Conservation (phyloP, 2,329 filamentous ascomycete species). For the Colletotrichum tanaceti region DNA sequence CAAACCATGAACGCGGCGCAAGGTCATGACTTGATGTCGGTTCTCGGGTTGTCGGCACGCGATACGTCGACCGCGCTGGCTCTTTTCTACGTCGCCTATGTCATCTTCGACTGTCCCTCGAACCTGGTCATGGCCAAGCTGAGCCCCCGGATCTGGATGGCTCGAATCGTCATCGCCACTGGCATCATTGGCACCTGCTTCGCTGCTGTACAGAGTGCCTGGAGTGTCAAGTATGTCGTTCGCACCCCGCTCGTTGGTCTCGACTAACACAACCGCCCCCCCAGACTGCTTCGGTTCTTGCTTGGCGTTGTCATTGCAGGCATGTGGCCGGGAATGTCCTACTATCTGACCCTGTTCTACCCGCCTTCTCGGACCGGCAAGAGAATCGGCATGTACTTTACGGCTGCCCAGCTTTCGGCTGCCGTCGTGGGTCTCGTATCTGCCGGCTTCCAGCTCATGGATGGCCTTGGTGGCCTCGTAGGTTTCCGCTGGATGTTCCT, state of each 20-base stretch:
- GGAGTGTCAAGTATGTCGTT: constrained; percentile 79
- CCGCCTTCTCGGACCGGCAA: constrained; percentile 87
- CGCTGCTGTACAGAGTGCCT: constrained; percentile 81
- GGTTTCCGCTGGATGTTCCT: constrained; percentile 96
- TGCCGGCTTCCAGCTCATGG: constrained; percentile 92
- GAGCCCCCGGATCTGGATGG: constrained; percentile 91
- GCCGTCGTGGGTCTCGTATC: constrained; percentile 91
- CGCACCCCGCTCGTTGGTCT: not conserved
- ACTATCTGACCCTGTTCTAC: constrained; percentile 92
- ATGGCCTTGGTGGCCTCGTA: constrained; percentile 78
- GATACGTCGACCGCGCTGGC: constrained; percentile 87
- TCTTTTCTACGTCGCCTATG: constrained; percentile 92
- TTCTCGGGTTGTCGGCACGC: constrained; percentile 75
- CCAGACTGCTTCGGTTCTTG: constrained; percentile 80
- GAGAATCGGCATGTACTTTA: constrained; percentile 90
- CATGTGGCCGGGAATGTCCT: constrained; percentile 96
- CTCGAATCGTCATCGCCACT: constrained; percentile 87
- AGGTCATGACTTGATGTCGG: constrained; percentile 79
- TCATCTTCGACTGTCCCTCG: constrained; percentile 88
- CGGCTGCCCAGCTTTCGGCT: constrained; percentile 87
- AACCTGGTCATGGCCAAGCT: constrained; percentile 89
- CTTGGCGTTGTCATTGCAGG: constrained; percentile 89
- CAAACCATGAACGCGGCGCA: constrained; percentile 86
- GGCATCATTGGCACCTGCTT: constrained; percentile 87
- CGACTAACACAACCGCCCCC: constrained; percentile 33